These are phyloP conservation scores for Pythium rhizo-oryzae DNA, from an alignment of 352 stramenopile genomes.

Conservation along the genomic window DNA sequence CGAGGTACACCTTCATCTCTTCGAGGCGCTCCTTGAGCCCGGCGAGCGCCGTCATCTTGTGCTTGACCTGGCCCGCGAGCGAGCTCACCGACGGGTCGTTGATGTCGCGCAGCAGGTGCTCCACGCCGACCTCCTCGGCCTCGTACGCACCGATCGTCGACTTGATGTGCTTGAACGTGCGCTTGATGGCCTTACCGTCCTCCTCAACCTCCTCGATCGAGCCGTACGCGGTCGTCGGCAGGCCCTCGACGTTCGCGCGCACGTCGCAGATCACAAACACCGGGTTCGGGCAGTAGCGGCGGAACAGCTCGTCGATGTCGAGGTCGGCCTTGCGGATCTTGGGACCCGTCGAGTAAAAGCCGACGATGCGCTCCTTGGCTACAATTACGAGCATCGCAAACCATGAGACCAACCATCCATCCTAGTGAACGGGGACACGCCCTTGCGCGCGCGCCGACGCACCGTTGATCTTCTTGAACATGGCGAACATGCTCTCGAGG, in stretches of 20 bases:
- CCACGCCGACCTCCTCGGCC: constrained; percentile 96
- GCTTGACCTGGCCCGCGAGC: constrained; percentile 97
- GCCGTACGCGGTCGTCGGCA: constrained; percentile 98
- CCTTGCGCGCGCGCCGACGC: no score
- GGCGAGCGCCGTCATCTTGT: constrained; percentile 97
- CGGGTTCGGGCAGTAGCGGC: constrained; percentile 93
- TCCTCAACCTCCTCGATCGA: constrained; percentile 97
- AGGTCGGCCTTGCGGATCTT: constrained; percentile 96
- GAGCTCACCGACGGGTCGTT: constrained; percentile 99
- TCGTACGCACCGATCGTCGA: constrained; percentile 96
- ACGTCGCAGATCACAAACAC: constrained; percentile 99
- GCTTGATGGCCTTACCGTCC: constrained; percentile 95
- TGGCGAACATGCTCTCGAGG: constrained; percentile 97
- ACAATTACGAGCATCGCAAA: background rate
- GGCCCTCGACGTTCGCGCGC: constrained; percentile 91
- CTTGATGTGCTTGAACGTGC: constrained; percentile 98
- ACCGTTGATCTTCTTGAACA: constrained; percentile 96
- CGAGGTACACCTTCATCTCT: constrained; percentile 98
- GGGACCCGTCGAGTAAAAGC: constrained; percentile 98
- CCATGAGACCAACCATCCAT: no score
- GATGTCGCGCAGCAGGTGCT: constrained; percentile 99
- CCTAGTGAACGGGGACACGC: no score
- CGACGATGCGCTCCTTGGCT: constrained; percentile 98
- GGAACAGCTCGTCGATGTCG: constrained; percentile 95
- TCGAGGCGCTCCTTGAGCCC: constrained; percentile 95